Base-by-base conservation (phyloP, 169 alveolate genomes). In the Babesia divergens region DNA sequence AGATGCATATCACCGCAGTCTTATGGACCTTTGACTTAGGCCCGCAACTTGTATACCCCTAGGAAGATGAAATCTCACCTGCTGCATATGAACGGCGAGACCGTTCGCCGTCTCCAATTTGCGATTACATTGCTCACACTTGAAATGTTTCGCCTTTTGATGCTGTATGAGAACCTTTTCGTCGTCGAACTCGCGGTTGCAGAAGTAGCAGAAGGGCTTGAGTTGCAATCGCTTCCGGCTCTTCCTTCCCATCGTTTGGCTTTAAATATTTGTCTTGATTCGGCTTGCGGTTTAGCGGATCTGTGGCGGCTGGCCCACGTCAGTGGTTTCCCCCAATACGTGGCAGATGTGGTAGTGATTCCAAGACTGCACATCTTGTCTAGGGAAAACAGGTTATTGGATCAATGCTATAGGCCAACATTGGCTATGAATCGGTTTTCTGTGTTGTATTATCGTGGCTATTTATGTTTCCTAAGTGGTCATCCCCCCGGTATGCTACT, bases 201-300 rank as follows among this genome's bases (percentile, higher is more conserved):
- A 97, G 83, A 96, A 97, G 75, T 95, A 97, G 86, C 99, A 97
- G 84, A 97, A 97, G 20, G 99, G 99, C 86, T 96, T 94, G 64
- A 96, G 69, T 37, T 90, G 91, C 40, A 89, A 90, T 49, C 94
- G 82, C 80, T 95, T 94, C 52, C 97, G 86, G 52, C 96, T 97
- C 92, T 95, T 95, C 71, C 98, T 83, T 16, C 98, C 98, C 98
- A 94, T 95, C 42, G 34, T 62, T 26, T 2, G 62, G 16, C 16
- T 40, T 40, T 40, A 40, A 40, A 40, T 40, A 40, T 11, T 40
- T n/a, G n/a, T n/a, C n/a, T n/a, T n/a, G n/a, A n/a, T n/a, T n/a
- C n/a, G 11, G 2, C n/a, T 22, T 40, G 31, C 22, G 1, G 29
- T 8, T 24, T 22, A 6, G 31, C 22, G 14, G n/a, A 22, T 38